Percentiles rank a stretch among this genome's conserved stretches.
Conservation (phyloP, 352 stramenopile species). For the Pseudoperonospora humuli region DNA sequence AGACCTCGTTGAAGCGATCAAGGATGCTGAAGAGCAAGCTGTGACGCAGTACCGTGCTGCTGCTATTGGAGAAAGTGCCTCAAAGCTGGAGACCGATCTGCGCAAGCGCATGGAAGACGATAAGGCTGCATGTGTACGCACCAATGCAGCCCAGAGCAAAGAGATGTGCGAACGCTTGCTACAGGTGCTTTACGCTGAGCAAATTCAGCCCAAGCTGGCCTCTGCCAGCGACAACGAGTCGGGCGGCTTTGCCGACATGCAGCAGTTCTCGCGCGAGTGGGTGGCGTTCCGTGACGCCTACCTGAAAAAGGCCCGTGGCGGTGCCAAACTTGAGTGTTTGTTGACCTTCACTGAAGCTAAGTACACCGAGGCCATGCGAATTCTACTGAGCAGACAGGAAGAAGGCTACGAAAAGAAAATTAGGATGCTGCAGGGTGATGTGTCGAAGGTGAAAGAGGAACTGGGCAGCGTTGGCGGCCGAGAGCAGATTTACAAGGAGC, state of each 20-base stretch:
- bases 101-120: constrained; percentile 64
- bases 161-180: constrained; percentile 75
- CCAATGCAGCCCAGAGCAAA: constrained; percentile 55
- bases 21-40: constrained; percentile 46
- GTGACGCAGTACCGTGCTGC: constrained; percentile 47
- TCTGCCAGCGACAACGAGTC: constrained; percentile 35
- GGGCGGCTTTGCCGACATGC: constrained; percentile 65
- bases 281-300: constrained; percentile 67
- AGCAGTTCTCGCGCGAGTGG: constrained; percentile 70
- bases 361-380: constrained; percentile 76
- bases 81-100: constrained; percentile 60
- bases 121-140: constrained; percentile 31
- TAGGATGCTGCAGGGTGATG: constrained; percentile 57
- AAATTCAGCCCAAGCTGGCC: constrained; percentile 75
- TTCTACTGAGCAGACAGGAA: constrained; percentile 72
- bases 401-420: constrained; percentile 85
- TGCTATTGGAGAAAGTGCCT: constrained; percentile 59
- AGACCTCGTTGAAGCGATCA: constrained; percentile 46
- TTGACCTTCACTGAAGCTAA: constrained; percentile 72
- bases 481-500: constrained; percentile 81
- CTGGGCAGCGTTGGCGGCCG: constrained; percentile 70
- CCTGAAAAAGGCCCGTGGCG: constrained; percentile 53
- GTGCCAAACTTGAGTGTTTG: constrained; percentile 67
- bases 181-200: constrained; percentile 71
- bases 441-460: constrained; percentile 75